Evolutionary conservation across 2,329 filamentous ascomycete genomes (phyloP).

Genomic region (Colletotrichum australisinense): DNA sequence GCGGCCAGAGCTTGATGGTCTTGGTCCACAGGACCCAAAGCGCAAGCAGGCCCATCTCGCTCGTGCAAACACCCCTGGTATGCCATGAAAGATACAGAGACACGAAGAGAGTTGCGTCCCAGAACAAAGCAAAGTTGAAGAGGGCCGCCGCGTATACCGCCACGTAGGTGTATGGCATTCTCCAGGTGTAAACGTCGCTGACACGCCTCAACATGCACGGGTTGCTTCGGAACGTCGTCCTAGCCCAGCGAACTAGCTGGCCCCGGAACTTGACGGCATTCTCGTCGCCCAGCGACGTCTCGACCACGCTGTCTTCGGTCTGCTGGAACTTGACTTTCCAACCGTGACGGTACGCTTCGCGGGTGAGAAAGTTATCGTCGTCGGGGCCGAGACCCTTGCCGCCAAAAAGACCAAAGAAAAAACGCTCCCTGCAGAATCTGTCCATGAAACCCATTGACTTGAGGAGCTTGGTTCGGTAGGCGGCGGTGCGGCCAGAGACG

Average conservation of each 20-base stretch:
- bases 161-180: constrained; percentile 64
- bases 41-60: constrained; percentile 32
- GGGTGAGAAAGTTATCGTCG: constrained; percentile 72
- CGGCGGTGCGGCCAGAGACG: constrained; percentile 66
- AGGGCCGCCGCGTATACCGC: constrained; percentile 66
- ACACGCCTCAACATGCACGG: constrained; percentile 53
- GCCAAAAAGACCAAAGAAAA: constrained; percentile 55
- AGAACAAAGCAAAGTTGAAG: constrained; percentile 66
- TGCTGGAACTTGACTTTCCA: constrained; percentile 68
- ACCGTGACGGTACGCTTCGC: constrained; percentile 60
- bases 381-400: constrained; percentile 61
- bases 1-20: constrained; percentile 65
- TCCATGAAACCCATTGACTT: constrained; percentile 53
- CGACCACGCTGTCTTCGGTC: constrained; percentile 56
- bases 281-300: constrained; percentile 62
- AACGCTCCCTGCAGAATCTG: constrained; percentile 61
- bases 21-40: constrained; percentile 67
- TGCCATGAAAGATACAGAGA: constrained; percentile 35
- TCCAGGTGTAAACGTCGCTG: not conserved
- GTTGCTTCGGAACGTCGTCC: constrained; percentile 70
- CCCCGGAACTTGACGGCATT: constrained; percentile 57
- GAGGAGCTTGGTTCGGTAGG: constrained; percentile 63
- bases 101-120: constrained; percentile 57
- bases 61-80: not conserved
- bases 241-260: constrained; percentile 68